Percentiles rank a stretch among this genome's conserved stretches.
Evolutionary conservation across 2,329 filamentous ascomycete species (phyloP).

Genomic region (Fusarium humuli): DNA sequence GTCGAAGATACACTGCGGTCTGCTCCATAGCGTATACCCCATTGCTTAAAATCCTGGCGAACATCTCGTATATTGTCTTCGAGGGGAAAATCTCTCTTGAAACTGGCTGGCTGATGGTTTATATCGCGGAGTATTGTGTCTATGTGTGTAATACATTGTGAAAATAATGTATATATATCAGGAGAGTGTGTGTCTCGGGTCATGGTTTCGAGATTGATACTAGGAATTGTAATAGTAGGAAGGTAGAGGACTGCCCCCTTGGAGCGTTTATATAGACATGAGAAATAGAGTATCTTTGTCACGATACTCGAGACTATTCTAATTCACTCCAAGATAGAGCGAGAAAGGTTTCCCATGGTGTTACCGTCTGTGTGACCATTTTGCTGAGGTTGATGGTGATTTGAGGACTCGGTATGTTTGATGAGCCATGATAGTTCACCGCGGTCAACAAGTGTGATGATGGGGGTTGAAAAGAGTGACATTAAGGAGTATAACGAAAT

Average conservation of each 20-base stretch:
- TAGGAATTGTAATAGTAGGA: not conserved
- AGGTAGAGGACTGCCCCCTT: not conserved
- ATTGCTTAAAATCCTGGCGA: slow-evolving; percentile 18
- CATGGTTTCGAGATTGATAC: not conserved
- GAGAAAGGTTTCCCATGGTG: slow-evolving; percentile 26
- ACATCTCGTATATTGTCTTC: slow-evolving; percentile 4
- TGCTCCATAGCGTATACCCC: slow-evolving; percentile 24
- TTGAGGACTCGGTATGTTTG: slow-evolving; percentile 1
- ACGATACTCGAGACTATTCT: not conserved
- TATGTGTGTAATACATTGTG: slow-evolving; percentile 13
- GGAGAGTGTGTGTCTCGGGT: not conserved
- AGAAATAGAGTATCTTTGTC: not conserved
- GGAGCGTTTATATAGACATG: slow-evolving; percentile 3
- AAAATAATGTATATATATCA: slow-evolving; percentile 17
- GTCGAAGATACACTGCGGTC: slow-evolving; percentile 2
- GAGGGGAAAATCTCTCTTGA: slow-evolving; percentile 2
- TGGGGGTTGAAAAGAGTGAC: not conserved
- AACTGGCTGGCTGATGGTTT: not conserved
- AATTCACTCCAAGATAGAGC: not conserved
- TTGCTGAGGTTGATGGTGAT: slow-evolving; percentile 6
- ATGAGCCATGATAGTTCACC: not conserved
- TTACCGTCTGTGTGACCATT: slow-evolving; percentile 25
- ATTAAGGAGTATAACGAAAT: not conserved
- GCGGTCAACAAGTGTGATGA: not conserved
- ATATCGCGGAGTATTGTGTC: slow-evolving; percentile 2